Evolutionary conservation across 768 basidiomycete genomes (phyloP), one percentile per base, ranked within the genome.

Genomic region (Sarcodon sp.): DNA sequence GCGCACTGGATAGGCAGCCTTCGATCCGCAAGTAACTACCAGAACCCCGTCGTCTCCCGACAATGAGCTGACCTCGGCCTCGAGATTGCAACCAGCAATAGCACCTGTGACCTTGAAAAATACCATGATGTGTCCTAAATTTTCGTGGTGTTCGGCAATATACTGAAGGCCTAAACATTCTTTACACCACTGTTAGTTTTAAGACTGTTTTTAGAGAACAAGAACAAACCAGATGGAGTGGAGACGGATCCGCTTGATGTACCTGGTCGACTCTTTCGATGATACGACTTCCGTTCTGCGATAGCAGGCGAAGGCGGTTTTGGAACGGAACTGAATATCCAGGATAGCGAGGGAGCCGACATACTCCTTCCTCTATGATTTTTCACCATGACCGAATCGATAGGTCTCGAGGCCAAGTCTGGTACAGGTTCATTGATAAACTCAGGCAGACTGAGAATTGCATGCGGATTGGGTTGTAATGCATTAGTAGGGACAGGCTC

Each of bases 101-200:
- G 68, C 58, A 3, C 76, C 75, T 1, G 69, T 69, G 33, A 80
- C 66, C 16, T 75, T 75, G 46, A 92, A 67, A 59, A 89, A 85
- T 18, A 89, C 75, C 34, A 89, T 68, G 32, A 94, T 72, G 44
- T 83, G 83, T 18, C 80, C 79, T 4, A 97, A 75, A 49, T 80
- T 87, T 59, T 92, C 87, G 58, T 93, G 90, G 57, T 88, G 76
- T 63, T 96, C 93, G 1, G 78, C 77, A 27, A 83, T 65, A 52
- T 74, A 81, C 12, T 68, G 61, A 7, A 81, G 61, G 44, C 68
- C 62, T 7, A 75, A 62, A 36, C 51, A 60, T 62, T 16, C 39
- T 41, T 41, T 15, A 27, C n/a, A 13, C 13, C 35, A 46, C 21
- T 38, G 34, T 34, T 35, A 47, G 41, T 13, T 53, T 6, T 4